Evolutionary conservation across 768 basidiomycete genomes (phyloP), one percentile per base, ranked within the genome.

Genomic region (Pleurotus salmoneostramineus): DNA sequence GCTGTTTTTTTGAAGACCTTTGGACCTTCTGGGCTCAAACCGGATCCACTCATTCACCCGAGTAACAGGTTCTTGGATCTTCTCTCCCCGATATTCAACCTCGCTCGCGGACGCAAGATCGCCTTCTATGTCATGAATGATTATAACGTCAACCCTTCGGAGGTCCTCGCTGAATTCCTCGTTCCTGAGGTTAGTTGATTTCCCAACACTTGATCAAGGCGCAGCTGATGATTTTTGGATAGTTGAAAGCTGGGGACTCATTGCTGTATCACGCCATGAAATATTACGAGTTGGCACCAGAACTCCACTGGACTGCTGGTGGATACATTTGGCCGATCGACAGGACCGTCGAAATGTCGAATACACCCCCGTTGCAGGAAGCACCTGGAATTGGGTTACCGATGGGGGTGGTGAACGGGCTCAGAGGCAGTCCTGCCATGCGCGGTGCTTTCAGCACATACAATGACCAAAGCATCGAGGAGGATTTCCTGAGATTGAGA

Each of bases 281-380:
- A 68, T 69, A 87, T 40, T 90, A 85, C 75, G 91, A 91, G 59
- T 82, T 93, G 47, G 69, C 73, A 1, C 88, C 89, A 0, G 88
- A 88, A 60, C 77, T 93, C 1, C 88, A 88, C 59, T 93, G 89
- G 87, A 83, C 85, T 14, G 91, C 91, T 34, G 90, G 89, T 1
- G 89, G 89, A 15, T 91, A 88, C 68, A 77, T 93, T 60, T 93
- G 91, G 91, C 84, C 89, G 0, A 76, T 83, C 27, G 87, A 89
- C 64, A 81, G 82, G 51, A 79, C 82, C 0, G 85, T 91, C 15
- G 88, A 91, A 64, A 48, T 52, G 2, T 44, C 55, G 56, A 68
- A 70, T 56, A 63, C 68, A 15, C 58, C 64, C 5, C 56, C 61
- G 42, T 47, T 59, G 21, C 21, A 27, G 50, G 48, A 57, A 63